Conservation (phyloP, 192 early-diverging fungal genomes). For the Entophlyctis helioformis region DNA sequence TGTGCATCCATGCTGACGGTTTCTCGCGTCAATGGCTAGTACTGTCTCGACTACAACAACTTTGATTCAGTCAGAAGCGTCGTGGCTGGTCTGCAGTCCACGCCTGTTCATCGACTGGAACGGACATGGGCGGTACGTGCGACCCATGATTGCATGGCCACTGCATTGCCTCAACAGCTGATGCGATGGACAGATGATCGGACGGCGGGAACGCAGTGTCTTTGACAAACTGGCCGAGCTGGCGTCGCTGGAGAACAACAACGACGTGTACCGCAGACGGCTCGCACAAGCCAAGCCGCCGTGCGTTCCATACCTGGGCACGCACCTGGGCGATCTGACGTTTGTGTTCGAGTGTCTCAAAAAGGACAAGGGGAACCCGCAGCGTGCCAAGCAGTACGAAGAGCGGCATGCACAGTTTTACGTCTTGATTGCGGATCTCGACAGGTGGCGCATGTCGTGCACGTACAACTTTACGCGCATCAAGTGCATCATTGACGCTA, state of each 20-base stretch:
- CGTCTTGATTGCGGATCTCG: neutral
- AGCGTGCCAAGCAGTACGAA: slow-evolving; percentile 7
- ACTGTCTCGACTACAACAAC: slow-evolving; percentile 21
- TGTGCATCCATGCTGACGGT: too few relatives aligned
- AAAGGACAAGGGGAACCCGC: slow-evolving; percentile 20
- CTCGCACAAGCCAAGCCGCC: slow-evolving; percentile 13
- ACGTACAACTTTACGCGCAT: neutral
- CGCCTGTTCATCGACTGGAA: slow-evolving; percentile 22
- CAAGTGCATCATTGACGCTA: neutral
- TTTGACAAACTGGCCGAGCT: slow-evolving; percentile 23
- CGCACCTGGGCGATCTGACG: slow-evolving; percentile 26
- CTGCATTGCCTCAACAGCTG: neutral
- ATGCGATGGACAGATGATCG: slow-evolving; percentile 11
- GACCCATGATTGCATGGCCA: neutral
- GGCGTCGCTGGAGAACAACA: slow-evolving; percentile 22
- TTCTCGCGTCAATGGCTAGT: slow-evolving; percentile 6
- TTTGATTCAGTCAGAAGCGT: slow-evolving; percentile 24
- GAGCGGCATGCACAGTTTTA: slow-evolving; percentile 21
- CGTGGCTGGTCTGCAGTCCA: slow-evolving; percentile 24
- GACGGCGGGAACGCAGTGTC: slow-evolving; percentile 15
- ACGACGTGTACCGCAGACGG: slow-evolving; percentile 20
- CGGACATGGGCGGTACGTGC: slow-evolving; percentile 27
- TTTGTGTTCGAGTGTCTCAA: slow-evolving; percentile 25
- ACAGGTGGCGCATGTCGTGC: neutral
- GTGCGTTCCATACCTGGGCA: slow-evolving; percentile 31